Base-by-base conservation (phyloP, 2,329 filamentous ascomycete species). In the Arthrinium phaeospermum region DNA sequence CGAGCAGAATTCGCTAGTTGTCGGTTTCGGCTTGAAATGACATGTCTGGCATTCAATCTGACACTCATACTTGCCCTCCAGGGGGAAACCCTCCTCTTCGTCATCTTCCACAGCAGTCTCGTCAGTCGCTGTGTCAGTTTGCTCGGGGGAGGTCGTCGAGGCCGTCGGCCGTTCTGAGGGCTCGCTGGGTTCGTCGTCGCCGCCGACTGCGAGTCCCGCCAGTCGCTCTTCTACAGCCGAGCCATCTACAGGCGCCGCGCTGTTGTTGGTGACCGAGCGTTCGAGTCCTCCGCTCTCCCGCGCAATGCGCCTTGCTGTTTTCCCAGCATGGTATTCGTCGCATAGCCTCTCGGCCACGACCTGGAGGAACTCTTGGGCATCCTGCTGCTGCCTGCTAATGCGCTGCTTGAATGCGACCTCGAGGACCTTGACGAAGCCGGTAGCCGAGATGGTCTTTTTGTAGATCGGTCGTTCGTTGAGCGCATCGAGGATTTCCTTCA, bases 321-420 rank as follows among this genome's bases (percentile, higher is more conserved):
- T 88, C 1, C 94, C 95, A 4, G 95, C 95, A 80, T 97, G 92
- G 78, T 98, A 98, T 82, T 99, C 96, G 79, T 99, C 96, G 78
- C 94, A 95, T 71, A 99, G 86, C 70, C 96, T 89, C 84, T 99
- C 96, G 3, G 94, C 93, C 16, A 99, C 92, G 69, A 98, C 92
- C 83, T 99, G 96, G 71, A 99, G 84, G 75, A 99, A 98, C 81
- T 99, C 96, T 80, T 99, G 96, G 14, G 96, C 96, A 84, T 99
- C 96, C 82, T 99, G 96, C 83, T 99, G 96, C 80, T 96, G 94
- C 71, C 96, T 89, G 80, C 94, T 98, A 77, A 99, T 97, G 77
- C 94, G 91, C 78, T 97, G 96, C 71, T 91, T 91, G 79, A 98
- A 99, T 0, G 96, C 95, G 44, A 87, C 86, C 84, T 99, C 96